These are phyloP conservation scores for Scutellaria galericulata DNA, from an alignment of 257 asterid species.

Conservation along the genomic window DNA sequence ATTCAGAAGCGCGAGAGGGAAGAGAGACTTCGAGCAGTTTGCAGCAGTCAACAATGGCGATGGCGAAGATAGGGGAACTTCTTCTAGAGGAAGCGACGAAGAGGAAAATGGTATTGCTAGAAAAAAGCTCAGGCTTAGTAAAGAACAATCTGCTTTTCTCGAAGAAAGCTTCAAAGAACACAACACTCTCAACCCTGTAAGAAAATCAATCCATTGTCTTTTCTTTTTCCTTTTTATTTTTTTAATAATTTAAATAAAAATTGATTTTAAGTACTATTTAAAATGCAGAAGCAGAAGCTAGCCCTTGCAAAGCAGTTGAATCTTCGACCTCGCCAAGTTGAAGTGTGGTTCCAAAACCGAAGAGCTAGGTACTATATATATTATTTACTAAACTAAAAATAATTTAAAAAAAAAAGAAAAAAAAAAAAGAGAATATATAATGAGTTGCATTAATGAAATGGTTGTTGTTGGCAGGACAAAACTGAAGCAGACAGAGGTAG, in stretches of 20 bases:
- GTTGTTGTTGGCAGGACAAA: slow-evolving; percentile 59
- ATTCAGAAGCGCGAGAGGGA: slow-evolving; percentile 41
- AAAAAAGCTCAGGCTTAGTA: slow-evolving; percentile 77
- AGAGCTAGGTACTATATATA: slow-evolving; percentile 69
- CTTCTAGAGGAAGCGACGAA: slow-evolving; percentile 76
- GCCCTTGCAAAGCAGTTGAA: slow-evolving; percentile 79
- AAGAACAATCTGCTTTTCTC: slow-evolving; percentile 85
- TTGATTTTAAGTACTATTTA: no score
- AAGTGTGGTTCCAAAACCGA: slow-evolving; percentile 96
- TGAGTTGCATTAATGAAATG: slow-evolving; percentile 9
- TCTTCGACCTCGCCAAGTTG: slow-evolving; percentile 94
- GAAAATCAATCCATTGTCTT: background rate
- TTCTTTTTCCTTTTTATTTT: background rate
- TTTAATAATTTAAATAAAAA: no score
- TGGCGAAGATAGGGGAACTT: slow-evolving; percentile 40
- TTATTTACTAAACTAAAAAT: background rate
- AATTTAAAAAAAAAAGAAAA: no score
- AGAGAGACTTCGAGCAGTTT: slow-evolving; percentile 43
- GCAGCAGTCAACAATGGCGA: slow-evolving; percentile 11
- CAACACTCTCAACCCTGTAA: slow-evolving; percentile 88
- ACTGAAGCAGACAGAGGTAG: slow-evolving; percentile 95
- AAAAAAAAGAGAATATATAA: background rate
- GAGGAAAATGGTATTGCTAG: slow-evolving; percentile 59
- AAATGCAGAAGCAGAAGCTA: slow-evolving; percentile 71
- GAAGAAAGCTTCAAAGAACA: slow-evolving; percentile 95